These are phyloP conservation scores for Quercus ilex DNA, from an alignment of 306 rosid genomes.

Conservation along the genomic window DNA sequence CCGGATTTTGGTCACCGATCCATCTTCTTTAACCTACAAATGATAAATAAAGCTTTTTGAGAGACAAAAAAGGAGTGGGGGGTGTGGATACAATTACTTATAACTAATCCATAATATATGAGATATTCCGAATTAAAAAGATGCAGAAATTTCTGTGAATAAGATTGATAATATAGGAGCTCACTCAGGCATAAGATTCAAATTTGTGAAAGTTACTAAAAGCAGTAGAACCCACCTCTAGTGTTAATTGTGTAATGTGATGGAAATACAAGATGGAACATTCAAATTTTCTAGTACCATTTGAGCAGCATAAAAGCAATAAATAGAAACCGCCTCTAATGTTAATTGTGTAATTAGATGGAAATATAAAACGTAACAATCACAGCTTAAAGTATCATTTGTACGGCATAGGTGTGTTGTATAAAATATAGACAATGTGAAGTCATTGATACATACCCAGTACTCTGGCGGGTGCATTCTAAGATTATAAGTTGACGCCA, in stretches of 20 bases:
- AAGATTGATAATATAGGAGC: not conserved
- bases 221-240: not conserved
- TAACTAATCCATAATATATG: not conserved
- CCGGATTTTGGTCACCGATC: slow-evolving; percentile 80
- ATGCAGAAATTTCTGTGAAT: not conserved
- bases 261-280: not conserved
- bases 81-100: no score
- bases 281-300: not conserved
- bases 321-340: not conserved
- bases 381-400: not conserved
- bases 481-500: slow-evolving; percentile 97
- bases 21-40: slow-evolving; percentile 73
- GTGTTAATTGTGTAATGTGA: not conserved
- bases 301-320: not conserved
- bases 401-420: not conserved
- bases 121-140: not conserved
- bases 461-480: slow-evolving; percentile 97
- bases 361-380: not conserved
- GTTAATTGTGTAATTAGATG: not conserved
- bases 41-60: not conserved
- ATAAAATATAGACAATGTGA: not conserved
- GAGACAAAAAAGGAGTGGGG: no score
- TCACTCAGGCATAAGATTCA: not conserved
- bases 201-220: not conserved
- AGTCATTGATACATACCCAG: slow-evolving; percentile 55